Base-by-base conservation (phyloP, 805 yeast genomes). In the Clavispora fructus region DNA sequence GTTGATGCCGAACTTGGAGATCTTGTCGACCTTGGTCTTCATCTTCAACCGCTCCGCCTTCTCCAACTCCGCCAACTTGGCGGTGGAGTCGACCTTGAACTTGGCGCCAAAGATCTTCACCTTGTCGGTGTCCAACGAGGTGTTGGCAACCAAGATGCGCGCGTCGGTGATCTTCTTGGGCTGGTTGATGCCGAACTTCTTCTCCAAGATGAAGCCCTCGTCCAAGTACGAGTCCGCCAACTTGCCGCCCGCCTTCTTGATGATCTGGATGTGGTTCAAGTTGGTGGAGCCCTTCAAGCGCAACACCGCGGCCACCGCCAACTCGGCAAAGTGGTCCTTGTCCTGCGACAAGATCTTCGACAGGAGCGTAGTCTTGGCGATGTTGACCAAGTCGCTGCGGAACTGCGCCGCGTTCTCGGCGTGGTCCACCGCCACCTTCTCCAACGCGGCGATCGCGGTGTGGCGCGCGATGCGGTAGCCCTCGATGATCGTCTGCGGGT, bases 21-120 rank as follows among this genome's bases (percentile, higher is more conserved):
- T 94, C 64, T 90, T 89, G 48, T 83, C 90, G 54, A 94, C 89
- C 68, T 94, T 94, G 45, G 65, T 72, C 68, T 82, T 86, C 98
- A 94, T 92, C 74, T 92, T 94, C 48, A 81, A 85, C 69, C 85
- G 86, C 73, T 94, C 99, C 28, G 97, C 97, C 62, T 86, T 82
- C 70, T 91, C 97, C 56, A 91, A 77, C 58, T 90, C 95, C 6
- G 97, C 97, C 59, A 94, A 78, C 65, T 94, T 94, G 50, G 92
- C 79, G 8, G 98, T 94, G 19, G 96, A 83, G 66, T 92, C 97
- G 40, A 94, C 98, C 68, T 90, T 88, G 72, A 94, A 91, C 66
- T 94, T 91, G 49, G 99, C 97, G 52, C 99, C 99, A 68, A 94
- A 94, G 46, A 94, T 83, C 69, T 94, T 94, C 50, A 94, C 97